Base-by-base conservation (phyloP, 164 flowering plant genomes). In the Liquidambar formosana region DNA sequence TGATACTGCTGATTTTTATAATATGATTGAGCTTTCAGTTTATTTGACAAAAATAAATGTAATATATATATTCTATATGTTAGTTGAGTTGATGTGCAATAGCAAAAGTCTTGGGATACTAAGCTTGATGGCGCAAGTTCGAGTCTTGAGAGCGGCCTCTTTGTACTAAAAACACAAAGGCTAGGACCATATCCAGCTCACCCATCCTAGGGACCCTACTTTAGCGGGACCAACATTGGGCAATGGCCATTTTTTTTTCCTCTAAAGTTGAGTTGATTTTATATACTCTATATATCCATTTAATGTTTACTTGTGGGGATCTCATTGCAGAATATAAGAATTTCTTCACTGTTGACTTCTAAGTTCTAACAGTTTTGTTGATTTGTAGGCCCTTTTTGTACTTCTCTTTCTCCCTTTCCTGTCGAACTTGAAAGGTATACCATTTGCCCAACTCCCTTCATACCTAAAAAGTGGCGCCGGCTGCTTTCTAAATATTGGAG, bases 381-480 rank as follows among this genome's bases (percentile, higher is more conserved):
- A 27, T 44, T 58, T 83, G 76, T 69, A 91, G 98, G 98, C 98
- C 68, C 86, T 91, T 63, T 93, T 93, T 74, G 90, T 91, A 14
- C 80, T 93, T 64, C 88, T 91, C 52, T 76, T 89, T 65, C 83
- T 93, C 47, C 98, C 98, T 64, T 73, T 91, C 28, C 75, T 93
- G 44, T 91, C 98, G 64, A 93, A 80, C 68, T 61, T 91, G 81
- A 89, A 78, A 79, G 98, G 98, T 67, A 87, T 91, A 72, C 89
- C 94, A 47, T 83, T 88, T 65, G 64, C 67, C 4, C 75, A 91
- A 78, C 90, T 93, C 68, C 91, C 91, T 54, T 76, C 85, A 10
- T 93, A 87, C 82, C 72, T 93, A 47, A 84, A 70, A 71, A 82
- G 80, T 77, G 98, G 97, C 45, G 90, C 86, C 23, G 93, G 85